Evolutionary conservation across 345 rosid genomes (phyloP), one percentile per base, ranked within the genome.

Genomic region (Citrus mangshanensis): DNA sequence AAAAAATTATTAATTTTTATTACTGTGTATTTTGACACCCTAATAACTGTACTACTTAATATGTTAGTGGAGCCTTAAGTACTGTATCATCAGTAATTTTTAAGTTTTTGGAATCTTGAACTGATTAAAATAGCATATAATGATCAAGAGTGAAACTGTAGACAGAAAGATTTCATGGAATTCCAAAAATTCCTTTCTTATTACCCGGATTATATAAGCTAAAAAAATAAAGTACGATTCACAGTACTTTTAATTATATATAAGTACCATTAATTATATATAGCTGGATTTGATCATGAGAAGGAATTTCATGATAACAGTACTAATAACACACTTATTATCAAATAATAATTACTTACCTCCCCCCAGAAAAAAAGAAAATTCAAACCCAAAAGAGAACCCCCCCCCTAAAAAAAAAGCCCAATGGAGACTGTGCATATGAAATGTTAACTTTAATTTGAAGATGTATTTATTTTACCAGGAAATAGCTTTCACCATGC

Each of bases 401-500:
- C 4, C 16, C 12, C 5, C 46, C 3, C 34, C 5, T 0, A 0
- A 3, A 34, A 34, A 34, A 5, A 34, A 34, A 2, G 10, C 13
- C 46, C n/a, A 18, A 18, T 18, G 22, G 58, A 24, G 70, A 35
- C 70, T 66, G 46, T 66, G 49, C 16, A 13, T 4, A 46, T 46
- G 51, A 46, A 46, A 46, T 46, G 51, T 46, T 46, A 46, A 46
- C 51, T 46, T 46, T 46, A 46, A 46, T 46, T 46, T 46, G 5
- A 46, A 46, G 51, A 13, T 46, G 51, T 12, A 46, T 46, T 46
- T 46, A 12, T 46, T 69, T 89, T 91, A 96, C 99, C 94, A 94
- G 94, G 86, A 92, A 96, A 85, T 96, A 96, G 88, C 95, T 88
- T 85, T 96, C 97, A 49, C 99, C 98, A 75, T 90, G 95, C 69